phyloP scores from a whole-genome alignment of 768 basidiomycete genomes.

The Mycena amicta region DNA sequence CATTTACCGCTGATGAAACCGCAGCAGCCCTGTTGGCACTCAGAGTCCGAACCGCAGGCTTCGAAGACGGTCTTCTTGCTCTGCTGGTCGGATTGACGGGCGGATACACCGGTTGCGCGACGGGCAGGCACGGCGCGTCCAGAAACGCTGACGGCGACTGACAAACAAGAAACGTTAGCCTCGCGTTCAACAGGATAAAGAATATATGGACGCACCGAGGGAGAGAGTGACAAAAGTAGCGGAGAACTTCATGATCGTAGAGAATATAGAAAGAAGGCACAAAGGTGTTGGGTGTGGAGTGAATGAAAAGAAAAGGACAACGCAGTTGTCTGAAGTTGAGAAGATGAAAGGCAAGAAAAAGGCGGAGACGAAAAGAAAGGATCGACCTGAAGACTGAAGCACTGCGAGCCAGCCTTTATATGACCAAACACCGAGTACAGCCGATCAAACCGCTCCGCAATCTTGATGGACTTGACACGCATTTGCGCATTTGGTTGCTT shows the following conservation, averaged over 20 bases:
- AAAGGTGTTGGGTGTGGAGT: background rate
- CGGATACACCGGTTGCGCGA: background rate
- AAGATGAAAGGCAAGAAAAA: conserved; percentile 2
- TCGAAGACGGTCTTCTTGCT: conserved; percentile 22
- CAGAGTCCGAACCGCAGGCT: conserved; percentile 14
- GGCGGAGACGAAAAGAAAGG: background rate
- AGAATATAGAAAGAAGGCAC: background rate
- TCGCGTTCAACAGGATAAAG: background rate
- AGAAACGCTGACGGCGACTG: conserved; percentile 1
- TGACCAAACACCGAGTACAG: too few species aligned
- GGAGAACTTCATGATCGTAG: conserved; percentile 17
- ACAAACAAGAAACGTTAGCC: conserved; percentile 1
- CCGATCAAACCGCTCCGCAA: too few species aligned
- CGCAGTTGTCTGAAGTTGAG: conserved; percentile 11
- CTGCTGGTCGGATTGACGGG: background rate
- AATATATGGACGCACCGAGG: conserved; percentile 10
- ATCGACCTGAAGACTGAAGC: conserved; percentile 4
- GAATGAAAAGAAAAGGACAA: conserved; percentile 10
- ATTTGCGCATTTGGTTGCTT: too few species aligned
- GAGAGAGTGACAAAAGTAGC: conserved; percentile 14
- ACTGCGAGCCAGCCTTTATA: too few species aligned
- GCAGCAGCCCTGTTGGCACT: conserved; percentile 23
- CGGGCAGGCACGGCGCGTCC: background rate
- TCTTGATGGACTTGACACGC: too few species aligned
- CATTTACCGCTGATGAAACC: conserved; percentile 24